Conservation (phyloP, 768 basidiomycete species). For the Chalciporus piperatus region DNA sequence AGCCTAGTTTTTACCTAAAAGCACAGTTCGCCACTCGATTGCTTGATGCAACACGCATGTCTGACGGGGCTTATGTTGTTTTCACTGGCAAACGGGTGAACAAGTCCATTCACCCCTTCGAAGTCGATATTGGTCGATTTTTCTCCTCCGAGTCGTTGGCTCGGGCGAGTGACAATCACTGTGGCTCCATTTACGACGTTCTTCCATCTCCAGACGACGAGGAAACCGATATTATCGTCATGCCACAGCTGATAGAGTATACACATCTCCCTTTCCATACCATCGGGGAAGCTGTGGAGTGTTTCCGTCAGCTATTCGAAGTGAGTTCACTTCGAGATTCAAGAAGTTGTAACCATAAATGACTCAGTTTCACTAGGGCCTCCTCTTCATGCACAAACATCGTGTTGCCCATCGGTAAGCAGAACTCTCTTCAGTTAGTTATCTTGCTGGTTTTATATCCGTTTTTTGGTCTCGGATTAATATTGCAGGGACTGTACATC, state of each 20-base stretch:
- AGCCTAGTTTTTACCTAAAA: conserved; percentile 24
- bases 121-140: conserved; percentile 26
- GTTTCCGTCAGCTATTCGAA: conserved; percentile 31
- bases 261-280: conserved; percentile 26
- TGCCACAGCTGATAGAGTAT: conserved; percentile 34
- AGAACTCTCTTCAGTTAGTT: background rate
- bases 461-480: too few species aligned
- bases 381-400: conserved; percentile 22
- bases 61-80: conserved; percentile 26
- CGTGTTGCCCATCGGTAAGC: conserved; percentile 9
- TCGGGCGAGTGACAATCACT: conserved; percentile 24
- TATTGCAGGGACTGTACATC: conserved; percentile 24
- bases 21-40: conserved; percentile 1
- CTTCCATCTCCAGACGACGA: conserved; percentile 7
- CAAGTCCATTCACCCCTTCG: conserved; percentile 13
- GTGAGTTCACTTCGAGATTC: conserved; percentile 8
- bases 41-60: conserved; percentile 27
- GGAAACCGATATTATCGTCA: conserved; percentile 19
- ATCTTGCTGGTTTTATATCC: too few species aligned
- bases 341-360: background rate
- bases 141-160: background rate
- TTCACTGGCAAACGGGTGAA: conserved; percentile 29
- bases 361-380: conserved; percentile 10
- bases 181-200: conserved; percentile 26
- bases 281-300: conserved; percentile 14